Evolutionary conservation across 306 rosid species (phyloP), one percentile per base, ranked within the genome.

Genomic region (Dryas alaskensis): DNA sequence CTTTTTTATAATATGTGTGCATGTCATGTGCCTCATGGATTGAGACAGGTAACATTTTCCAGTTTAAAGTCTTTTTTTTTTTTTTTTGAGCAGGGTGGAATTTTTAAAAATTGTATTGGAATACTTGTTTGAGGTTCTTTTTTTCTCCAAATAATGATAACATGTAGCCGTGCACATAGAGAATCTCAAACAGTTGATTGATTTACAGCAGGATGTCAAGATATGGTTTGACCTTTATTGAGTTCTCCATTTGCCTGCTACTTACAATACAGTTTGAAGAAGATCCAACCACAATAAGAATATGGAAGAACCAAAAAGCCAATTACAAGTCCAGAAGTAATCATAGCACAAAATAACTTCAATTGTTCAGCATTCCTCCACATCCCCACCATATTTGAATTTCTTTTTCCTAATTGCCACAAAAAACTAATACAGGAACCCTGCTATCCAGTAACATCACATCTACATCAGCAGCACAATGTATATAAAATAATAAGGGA

Each of bases 401-500:
- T 14, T 81, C 31, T 60, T 55, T 51, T 74, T 70, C 67, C 76
- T 59, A 72, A 42, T 60, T 76, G 69, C 71, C 80, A 73, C 66
- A 79, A 72, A 67, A 63, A 80, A 81, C 60, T 65, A 76, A 65
- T 84, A 84, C 89, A 84, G 68, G 80, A 45, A 51, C 51, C 67
- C 78, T 55, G 84, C 89, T 79, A 83, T 73, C 81, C 79, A 57
- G 73, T 78, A 67, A 78, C 79, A 60, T 44, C 47, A 73, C 79
- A 79, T 86, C 88, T 81, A 82, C 84, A 77, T 78, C 74, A 69
- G 86, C 79, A 76, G 78, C 87, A 82, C 80, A 57, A 66, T n/a
- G 61, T 37, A 81, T 75, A 31, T 31, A 31, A 74, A 72, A 73
- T 81, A 73, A 79, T 40, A 37, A n/a, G 47, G 83, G 83, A 69